Conservation (phyloP, 1,139 yeast species). For the Meyerozyma elateridarum region DNA sequence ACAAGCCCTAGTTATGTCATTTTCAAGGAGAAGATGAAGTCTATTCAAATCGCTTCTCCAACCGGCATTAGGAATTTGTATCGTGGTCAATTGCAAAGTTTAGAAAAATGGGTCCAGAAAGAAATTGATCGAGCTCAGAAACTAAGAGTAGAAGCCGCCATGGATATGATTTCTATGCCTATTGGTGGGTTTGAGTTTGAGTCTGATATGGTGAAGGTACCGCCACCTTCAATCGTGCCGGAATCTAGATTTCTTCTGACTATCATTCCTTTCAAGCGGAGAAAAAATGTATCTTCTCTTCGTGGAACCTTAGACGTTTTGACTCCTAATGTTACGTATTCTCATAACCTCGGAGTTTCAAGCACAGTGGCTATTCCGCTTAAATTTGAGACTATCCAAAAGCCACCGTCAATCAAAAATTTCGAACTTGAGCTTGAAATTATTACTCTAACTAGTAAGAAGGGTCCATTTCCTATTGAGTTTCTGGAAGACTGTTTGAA, state of each 20-base stretch:
- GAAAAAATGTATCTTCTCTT: not conserved
- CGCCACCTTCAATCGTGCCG: not conserved
- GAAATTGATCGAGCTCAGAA: not conserved
- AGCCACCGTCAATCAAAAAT: not conserved
- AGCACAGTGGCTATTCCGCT: not conserved
- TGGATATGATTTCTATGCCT: not conserved
- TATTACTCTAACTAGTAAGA: not conserved
- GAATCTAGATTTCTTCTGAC: not conserved
- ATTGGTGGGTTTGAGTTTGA: too few species aligned
- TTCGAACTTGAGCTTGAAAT: not conserved
- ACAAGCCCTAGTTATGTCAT: constrained; percentile 1
- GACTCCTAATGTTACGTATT: not conserved
- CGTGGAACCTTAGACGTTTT: not conserved
- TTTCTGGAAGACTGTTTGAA: constrained; percentile 3
- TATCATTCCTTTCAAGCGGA: not conserved
- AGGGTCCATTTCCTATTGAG: not conserved
- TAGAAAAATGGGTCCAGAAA: not conserved
- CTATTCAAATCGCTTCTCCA: not conserved
- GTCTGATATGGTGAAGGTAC: not conserved
- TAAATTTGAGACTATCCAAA: not conserved
- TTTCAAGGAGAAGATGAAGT: not conserved
- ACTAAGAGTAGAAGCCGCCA: constrained; percentile 1
- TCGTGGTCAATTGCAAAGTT: not conserved
- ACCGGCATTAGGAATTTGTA: too few species aligned
- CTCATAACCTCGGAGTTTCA: not conserved